phyloP scores from a whole-genome alignment of 1,284 basidiomycete genomes.

The Phlebopus sp. region DNA sequence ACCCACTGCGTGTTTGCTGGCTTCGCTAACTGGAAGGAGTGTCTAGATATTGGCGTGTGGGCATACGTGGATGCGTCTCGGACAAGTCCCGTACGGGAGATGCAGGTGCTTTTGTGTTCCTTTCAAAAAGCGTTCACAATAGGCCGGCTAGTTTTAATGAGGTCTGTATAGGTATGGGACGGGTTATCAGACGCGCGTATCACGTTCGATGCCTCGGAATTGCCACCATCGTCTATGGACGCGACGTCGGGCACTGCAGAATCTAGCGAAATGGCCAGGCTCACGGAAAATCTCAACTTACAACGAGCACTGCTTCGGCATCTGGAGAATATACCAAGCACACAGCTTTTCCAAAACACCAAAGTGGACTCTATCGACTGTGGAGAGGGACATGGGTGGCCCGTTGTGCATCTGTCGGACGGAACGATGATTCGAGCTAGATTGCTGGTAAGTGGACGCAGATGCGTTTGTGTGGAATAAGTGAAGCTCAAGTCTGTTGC shows the following conservation, averaged over 20 bases:
- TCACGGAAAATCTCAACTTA: conserved; percentile 90
- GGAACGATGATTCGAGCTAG: conserved; percentile 63
- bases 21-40: neutral
- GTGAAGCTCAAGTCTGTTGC: conserved; percentile 11
- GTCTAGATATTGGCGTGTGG: conserved; percentile 84
- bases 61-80: conserved; percentile 67
- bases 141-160: neutral
- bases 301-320: conserved; percentile 76
- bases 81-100: conserved; percentile 74
- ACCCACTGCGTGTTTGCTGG: conserved; percentile 13
- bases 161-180: conserved; percentile 75
- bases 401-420: conserved; percentile 67
- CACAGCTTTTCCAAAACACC: conserved; percentile 63
- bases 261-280: conserved; percentile 64
- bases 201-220: conserved; percentile 59
- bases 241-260: conserved; percentile 16
- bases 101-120: conserved; percentile 59
- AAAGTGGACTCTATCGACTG: conserved; percentile 64
- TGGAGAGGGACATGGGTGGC: conserved; percentile 57
- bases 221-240: conserved; percentile 29
- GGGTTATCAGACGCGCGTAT: conserved; percentile 82
- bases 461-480: conserved; percentile 3
- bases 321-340: conserved; percentile 41
- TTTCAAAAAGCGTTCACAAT: no score
- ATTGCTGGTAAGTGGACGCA: conserved; percentile 59